Evolutionary conservation across 2,329 filamentous ascomycete species (phyloP), one percentile per base, ranked within the genome.

Genomic region (Penicillium sclerotiorum): DNA sequence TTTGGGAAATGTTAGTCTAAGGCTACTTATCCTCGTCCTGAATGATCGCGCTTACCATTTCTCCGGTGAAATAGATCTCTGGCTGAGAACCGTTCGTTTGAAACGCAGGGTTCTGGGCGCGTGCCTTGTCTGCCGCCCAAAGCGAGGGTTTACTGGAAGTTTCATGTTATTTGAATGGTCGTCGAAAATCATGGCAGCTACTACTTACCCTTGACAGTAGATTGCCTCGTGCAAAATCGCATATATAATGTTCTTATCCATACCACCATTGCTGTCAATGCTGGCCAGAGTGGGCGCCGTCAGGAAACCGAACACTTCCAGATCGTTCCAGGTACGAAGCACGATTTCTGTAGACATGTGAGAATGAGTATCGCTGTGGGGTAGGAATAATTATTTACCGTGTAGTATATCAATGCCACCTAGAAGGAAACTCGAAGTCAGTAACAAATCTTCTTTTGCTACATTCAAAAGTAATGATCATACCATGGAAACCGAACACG

Each of bases 181-280:
- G 33, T 35, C 37, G 15, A 30, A 15, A 23, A 36, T n/a, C 5
- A 21, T 25, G 5, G 20, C 2, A 5, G 27, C 4, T 1, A 17
- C 8, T 20, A 15, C 48, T 54, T 77, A 81, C 52, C 83, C 82
- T 69, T 88, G 83, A 68, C 88, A 93, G 76, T 96, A 97, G 59
- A 92, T 87, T 7, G 89, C 80, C 71, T 97, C 93, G 66, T 97
- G 93, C 2, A 96, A 75, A 32, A 96, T 77, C 20, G 89, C 87
- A 67, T 96, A 97, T 52, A 96, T 83, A 48, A 93, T 84, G 58
- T 85, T 84, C 33, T 83, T 81, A 63, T 96, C 91, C 63, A 90
- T 91, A 2, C 80, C 77, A 2, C 85, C 80, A 44, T 81, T 80
- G 17, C 77, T 71, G 67, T 95, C 90, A 20, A 96, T 75, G 0